Conservation (phyloP, 257 asterid species). For the Solanum stenotomum region DNA sequence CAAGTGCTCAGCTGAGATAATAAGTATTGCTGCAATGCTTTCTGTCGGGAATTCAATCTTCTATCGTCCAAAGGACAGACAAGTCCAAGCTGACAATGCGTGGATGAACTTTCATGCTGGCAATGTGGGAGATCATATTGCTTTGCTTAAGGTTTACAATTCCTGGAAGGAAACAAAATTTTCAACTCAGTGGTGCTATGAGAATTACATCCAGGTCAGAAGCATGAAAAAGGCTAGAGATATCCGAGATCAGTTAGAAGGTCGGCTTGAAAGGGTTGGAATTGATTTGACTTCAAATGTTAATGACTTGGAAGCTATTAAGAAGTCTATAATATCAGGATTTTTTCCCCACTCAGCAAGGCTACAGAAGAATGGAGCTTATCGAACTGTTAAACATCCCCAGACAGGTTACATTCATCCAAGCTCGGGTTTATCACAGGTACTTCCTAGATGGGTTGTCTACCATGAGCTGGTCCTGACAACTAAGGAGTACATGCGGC, state of each 20-base stretch:
- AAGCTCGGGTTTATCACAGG: constrained; percentile 72
- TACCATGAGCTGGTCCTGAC: constrained; percentile 74
- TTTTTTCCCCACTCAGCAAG: constrained; percentile 61
- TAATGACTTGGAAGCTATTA: constrained; percentile 47
- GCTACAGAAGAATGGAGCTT: constrained; percentile 58
- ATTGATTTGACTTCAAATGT: constrained; percentile 41
- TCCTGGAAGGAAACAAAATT: constrained; percentile 74
- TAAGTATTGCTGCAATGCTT: constrained; percentile 46
- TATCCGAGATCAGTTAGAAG: constrained; percentile 69
- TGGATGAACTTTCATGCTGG: constrained; percentile 62
- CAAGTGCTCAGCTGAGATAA: constrained; percentile 60
- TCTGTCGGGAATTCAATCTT: constrained; percentile 39
- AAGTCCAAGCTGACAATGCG: constrained; percentile 76
- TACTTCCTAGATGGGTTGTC: constrained; percentile 62
- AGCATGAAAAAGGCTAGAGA: constrained; percentile 44
- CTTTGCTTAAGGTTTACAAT: constrained; percentile 58
- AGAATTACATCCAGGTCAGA: constrained; percentile 30
- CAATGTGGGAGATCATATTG: constrained; percentile 72
- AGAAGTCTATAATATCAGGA: constrained; percentile 67
- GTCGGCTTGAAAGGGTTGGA: constrained; percentile 59
- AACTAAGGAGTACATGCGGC: constrained; percentile 75
- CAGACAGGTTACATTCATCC: constrained; percentile 68
- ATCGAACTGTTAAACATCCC: constrained; percentile 59
- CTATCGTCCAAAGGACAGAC: constrained; percentile 70
- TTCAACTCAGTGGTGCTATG: constrained; percentile 71